Conservation (phyloP, 1,284 basidiomycete species). For the Fereydounia khargensis region DNA sequence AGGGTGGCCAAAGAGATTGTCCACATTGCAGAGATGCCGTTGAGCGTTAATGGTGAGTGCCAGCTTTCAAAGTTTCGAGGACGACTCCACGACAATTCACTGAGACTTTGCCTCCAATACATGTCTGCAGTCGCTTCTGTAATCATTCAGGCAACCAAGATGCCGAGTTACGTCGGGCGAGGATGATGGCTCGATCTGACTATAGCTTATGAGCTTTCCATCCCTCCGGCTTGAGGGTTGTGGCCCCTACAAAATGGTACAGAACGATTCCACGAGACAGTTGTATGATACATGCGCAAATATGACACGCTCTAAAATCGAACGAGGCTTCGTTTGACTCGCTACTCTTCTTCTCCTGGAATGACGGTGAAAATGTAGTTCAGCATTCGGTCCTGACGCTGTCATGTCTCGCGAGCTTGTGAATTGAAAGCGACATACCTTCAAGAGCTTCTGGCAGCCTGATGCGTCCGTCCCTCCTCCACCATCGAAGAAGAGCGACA, state of each 20-base stretch:
- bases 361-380: no score
- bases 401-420: not conserved
- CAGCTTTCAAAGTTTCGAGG: not conserved
- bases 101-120: not conserved
- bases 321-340: no score
- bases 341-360: slow-evolving; percentile 16
- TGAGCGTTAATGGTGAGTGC: slow-evolving; percentile 38
- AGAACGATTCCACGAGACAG: not conserved
- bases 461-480: slow-evolving; percentile 20
- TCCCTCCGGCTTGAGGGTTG: no score
- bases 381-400: no score
- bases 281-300: slow-evolving; percentile 2
- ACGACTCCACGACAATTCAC: not conserved
- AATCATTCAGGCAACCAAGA: slow-evolving; percentile 35
- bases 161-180: slow-evolving; percentile 41
- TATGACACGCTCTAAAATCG: not conserved
- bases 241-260: no score
- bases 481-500: slow-evolving; percentile 13
- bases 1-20: slow-evolving; percentile 38
- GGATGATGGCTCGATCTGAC: no score
- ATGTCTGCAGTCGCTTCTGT: slow-evolving; percentile 17
- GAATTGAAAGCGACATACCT: slow-evolving; percentile 2
- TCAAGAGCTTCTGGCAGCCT: slow-evolving; percentile 27
- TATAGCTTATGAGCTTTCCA: no score
- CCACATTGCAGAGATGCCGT: slow-evolving; percentile 39